Evolutionary conservation across 2,329 filamentous ascomycete genomes (phyloP).

Genomic region (Aspergillus eucalypticola): DNA sequence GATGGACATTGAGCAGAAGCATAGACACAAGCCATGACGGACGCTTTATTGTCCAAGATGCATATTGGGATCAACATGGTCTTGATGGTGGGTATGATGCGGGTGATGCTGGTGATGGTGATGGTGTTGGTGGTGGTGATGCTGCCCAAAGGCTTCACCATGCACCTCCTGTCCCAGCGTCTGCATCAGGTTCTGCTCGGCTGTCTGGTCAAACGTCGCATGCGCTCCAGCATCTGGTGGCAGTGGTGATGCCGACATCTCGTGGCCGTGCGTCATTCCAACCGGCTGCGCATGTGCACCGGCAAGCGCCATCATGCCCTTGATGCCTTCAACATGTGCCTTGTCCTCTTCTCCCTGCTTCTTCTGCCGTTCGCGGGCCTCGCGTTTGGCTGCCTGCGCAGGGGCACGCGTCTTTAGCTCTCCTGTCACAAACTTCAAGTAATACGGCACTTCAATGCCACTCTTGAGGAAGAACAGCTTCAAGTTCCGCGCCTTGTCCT

Average conservation of each 20-base stretch:
- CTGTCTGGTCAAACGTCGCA: slow-evolving; percentile 40
- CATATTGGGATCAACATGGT: slow-evolving; percentile 39
- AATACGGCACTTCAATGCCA: slow-evolving; percentile 85
- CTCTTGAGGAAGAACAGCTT: slow-evolving; percentile 92
- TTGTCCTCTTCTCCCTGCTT: slow-evolving; percentile 50
- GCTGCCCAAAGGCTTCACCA: slow-evolving; percentile 37
- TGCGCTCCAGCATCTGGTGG: slow-evolving; percentile 35
- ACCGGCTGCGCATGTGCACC: slow-evolving; percentile 42
- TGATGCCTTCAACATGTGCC: slow-evolving; percentile 49
- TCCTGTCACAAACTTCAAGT: slow-evolving; percentile 82
- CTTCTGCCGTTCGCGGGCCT: slow-evolving; percentile 50
- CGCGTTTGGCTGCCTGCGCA: slow-evolving; percentile 55
- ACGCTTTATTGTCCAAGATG: slow-evolving; percentile 32
- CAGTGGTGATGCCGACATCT: slow-evolving; percentile 41
- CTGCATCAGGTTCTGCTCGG: slow-evolving; percentile 47
- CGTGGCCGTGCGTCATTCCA: slow-evolving; percentile 30
- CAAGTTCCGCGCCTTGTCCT: slow-evolving; percentile 86
- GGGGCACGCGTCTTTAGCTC: slow-evolving; percentile 85
- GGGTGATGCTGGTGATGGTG: slow-evolving; percentile 33
- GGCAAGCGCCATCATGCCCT: slow-evolving; percentile 50
- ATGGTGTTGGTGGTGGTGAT: slow-evolving; percentile 35
- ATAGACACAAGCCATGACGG: background rate
- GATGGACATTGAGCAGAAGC: background rate
- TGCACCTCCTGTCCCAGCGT: slow-evolving; percentile 46
- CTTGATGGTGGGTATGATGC: slow-evolving; percentile 28